Evolutionary conservation across 169 alveolate genomes (phyloP), one percentile per base, ranked within the genome.

Genomic region (Eimeria brunetti): DNA sequence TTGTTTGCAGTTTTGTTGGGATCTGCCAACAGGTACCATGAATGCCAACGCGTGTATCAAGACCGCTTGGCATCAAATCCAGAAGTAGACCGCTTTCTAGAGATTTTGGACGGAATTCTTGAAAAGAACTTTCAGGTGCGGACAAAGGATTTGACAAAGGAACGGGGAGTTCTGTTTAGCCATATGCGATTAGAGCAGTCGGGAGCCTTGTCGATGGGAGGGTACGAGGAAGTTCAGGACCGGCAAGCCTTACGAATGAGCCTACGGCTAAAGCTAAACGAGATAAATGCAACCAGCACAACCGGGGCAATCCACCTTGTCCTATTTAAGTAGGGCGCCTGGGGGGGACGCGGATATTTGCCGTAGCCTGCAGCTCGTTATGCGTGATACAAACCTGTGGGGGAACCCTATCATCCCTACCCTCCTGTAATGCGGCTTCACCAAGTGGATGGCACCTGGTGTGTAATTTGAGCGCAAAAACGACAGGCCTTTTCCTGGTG

Each of bases 301-400:
- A 96, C 97, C 64, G 97, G 97, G 20, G 97, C 97, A 41, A 97
- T 98, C 99, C 97, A 98, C 20, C 95, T 98, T 36, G 99, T 98
- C n/a, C 98, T 98, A 95, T 98, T 98, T 96, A 94, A 97, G 97
- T 99, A 98, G 81, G 99, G 98, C 4, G 96, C 98, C 93, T 97
- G 88, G 3, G 22, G 30, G 27, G 2, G 69, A 11, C 24, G 69
- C 16, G 11, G 41, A 33, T 46, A n/a, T 80, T 80, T 5, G 46
- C 51, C 41, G 3, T 46, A 80, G 83, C 33, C 56, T 16, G 36
- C 33, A 14, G 83, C 53, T 38, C 14, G 38, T 18, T 4, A 3
- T 73, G 53, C 83, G 44, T 38, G 33, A 33, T 33, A 73, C 53
- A 73, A 36, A 20, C 83, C 33, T 18, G n/a, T 73, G 56, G 53